Conservation (phyloP, 768 basidiomycete genomes). For the Serendipita indica region DNA sequence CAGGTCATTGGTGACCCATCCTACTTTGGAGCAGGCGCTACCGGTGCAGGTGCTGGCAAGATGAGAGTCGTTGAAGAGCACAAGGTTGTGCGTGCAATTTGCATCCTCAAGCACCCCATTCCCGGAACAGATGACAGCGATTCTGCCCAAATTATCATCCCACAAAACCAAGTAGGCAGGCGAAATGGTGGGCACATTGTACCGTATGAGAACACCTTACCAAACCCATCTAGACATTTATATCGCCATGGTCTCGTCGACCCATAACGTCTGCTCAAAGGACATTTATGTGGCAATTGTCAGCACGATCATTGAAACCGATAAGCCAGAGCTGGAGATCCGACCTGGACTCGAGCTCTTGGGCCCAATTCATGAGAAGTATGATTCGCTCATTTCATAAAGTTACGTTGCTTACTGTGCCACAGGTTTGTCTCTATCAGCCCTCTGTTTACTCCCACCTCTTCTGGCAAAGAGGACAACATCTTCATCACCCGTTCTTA, state of each 20-base stretch:
- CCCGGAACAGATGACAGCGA: conserved; percentile 94
- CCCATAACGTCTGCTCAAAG: conserved; percentile 95
- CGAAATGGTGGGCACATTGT: conserved; percentile 56
- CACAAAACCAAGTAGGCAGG: conserved; percentile 91
- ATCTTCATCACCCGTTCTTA: conserved; percentile 97
- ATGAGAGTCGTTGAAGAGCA: conserved; percentile 81
- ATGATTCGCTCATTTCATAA: conserved; percentile 19
- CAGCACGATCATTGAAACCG: conserved; percentile 94
- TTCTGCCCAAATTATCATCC: conserved; percentile 94
- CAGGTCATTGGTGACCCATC: conserved; percentile 96
- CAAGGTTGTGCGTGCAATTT: conserved; percentile 92
- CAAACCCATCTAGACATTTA: conserved; percentile 68
- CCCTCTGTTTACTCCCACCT: conserved; percentile 78
- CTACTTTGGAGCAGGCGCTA: conserved; percentile 74
- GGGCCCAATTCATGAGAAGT: conserved; percentile 91
- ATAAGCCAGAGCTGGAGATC: conserved; percentile 83
- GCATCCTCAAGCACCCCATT: conserved; percentile 94
- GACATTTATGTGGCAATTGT: conserved; percentile 94
- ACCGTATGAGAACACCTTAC: conserved; percentile 10
- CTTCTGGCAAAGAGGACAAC: conserved; percentile 66
- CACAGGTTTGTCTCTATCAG: conserved; percentile 78
- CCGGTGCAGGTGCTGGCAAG: conserved; percentile 46
- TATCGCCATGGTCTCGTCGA: conserved; percentile 91
- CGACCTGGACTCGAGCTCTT: conserved; percentile 82
- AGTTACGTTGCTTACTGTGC: background rate